Percentiles rank a stretch among this genome's conserved stretches.
phyloP scores from a whole-genome alignment of 768 basidiomycete species.

The Lactifluus volemus region DNA sequence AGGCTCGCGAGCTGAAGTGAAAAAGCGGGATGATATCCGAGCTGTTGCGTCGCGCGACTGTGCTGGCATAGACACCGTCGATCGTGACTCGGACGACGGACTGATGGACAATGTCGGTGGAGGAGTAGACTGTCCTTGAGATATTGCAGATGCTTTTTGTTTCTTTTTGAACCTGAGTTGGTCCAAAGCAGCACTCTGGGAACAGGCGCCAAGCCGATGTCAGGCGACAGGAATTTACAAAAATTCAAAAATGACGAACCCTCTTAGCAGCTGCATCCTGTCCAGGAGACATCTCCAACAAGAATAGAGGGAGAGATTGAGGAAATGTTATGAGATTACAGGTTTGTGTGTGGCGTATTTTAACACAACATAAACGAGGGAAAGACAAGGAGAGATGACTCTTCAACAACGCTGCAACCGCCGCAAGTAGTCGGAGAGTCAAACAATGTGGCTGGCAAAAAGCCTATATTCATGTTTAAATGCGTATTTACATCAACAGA shows the following conservation, averaged over 20 bases:
- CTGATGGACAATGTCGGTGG: constrained; percentile 21
- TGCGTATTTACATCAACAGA: constrained; percentile 10
- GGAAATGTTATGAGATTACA: background rate
- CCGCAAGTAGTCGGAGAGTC: constrained; percentile 26
- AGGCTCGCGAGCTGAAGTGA: constrained; percentile 40
- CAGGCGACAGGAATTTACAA: constrained; percentile 22
- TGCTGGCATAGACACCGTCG: constrained; percentile 35
- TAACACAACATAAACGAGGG: background rate
- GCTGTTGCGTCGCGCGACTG: constrained; percentile 73
- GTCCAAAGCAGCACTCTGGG: constrained; percentile 37
- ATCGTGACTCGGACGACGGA: constrained; percentile 20
- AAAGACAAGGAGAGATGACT: background rate
- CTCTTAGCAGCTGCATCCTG: constrained; percentile 17
- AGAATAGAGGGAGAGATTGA: background rate
- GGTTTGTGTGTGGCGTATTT: background rate
- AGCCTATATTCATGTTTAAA: constrained; percentile 9
- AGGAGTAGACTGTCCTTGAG: constrained; percentile 21
- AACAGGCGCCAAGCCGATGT: constrained; percentile 12
- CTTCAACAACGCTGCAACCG: constrained; percentile 2
- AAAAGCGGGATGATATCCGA: constrained; percentile 44
- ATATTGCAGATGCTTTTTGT: constrained; percentile 22
- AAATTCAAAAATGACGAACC: constrained; percentile 19
- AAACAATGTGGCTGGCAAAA: constrained; percentile 26
- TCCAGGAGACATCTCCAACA: constrained; percentile 14
- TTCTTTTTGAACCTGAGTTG: constrained; percentile 42